Conservation (phyloP, 2,329 filamentous ascomycete species). For the Teratosphaeria gauchensis region DNA sequence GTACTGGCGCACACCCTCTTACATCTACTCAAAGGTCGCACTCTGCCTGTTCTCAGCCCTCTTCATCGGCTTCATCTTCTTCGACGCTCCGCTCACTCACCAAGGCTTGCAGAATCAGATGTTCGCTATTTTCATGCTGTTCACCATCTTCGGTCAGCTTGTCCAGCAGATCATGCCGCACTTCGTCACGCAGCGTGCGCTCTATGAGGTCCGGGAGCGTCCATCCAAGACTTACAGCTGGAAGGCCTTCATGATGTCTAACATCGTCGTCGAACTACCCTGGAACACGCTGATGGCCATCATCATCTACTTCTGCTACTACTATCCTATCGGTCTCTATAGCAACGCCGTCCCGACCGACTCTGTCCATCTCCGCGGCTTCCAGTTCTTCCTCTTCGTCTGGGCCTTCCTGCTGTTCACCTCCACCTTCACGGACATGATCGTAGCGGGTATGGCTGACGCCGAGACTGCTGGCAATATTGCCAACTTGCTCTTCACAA, state of each 20-base stretch:
- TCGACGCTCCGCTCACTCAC: constrained; percentile 57
- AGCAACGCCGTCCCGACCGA: constrained; percentile 55
- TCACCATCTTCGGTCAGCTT: constrained; percentile 70
- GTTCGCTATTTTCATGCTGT: constrained; percentile 76
- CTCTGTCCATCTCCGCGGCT: constrained; percentile 58
- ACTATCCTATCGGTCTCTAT: constrained; percentile 75
- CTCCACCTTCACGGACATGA: constrained; percentile 68
- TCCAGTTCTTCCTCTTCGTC: constrained; percentile 69
- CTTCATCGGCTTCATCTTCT: constrained; percentile 61
- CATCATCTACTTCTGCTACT: constrained; percentile 74
- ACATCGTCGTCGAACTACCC: constrained; percentile 75
- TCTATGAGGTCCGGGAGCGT: constrained; percentile 78
- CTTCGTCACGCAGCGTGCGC: constrained; percentile 68
- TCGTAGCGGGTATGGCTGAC: constrained; percentile 65
- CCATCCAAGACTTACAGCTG: constrained; percentile 78
- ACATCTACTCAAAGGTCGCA: constrained; percentile 73
- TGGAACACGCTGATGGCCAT: constrained; percentile 70
- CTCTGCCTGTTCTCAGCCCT: constrained; percentile 58
- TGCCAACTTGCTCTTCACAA: constrained; percentile 63
- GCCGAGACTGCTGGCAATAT: constrained; percentile 69
- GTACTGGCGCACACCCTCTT: constrained; percentile 82
- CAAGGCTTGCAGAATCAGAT: constrained; percentile 80
- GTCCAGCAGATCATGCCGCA: constrained; percentile 77
- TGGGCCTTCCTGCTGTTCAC: constrained; percentile 60
- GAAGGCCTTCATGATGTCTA: constrained; percentile 75